Base-by-base conservation (phyloP, 2,329 filamentous ascomycete genomes). In the Fusarium citri region DNA sequence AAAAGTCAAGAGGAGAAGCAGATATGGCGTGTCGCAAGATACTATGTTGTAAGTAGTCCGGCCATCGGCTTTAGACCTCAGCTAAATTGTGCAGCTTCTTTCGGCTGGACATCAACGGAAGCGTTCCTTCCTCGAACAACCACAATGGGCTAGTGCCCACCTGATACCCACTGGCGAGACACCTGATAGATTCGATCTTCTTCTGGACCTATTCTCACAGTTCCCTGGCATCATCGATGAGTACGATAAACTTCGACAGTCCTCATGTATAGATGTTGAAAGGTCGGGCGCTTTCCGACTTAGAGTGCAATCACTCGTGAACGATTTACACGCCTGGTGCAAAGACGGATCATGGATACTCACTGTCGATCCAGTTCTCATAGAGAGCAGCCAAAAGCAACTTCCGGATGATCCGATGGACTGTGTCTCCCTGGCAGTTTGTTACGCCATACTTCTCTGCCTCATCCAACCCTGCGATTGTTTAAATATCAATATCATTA, bases 71-170 rank as follows among this genome's bases (percentile, higher is more conserved):
- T 3, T 0, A 2, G 9, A 8, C 6, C 9, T n/a, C 10, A 6
- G 3, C 23, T 68, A 14, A 68, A 16, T 10, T 6, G 15, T 30
- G 6, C 3, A 68, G 65, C 68, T 54, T 20, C 64, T 68, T 23
- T 68, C 65, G 9, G 53, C 64, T 2, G 65, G 65, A 3, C 65
- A 68, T 25, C 65, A 64, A n/a, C 65, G 65, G 15, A 55, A 55
- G 12, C 49, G 37, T 10, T 59, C 54, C 4, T 68, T 68, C 25
- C 59, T 68, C 3, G 64, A 68, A 20, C 58, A 68, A 12, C 58
- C 64, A 15, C 65, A 68, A 49, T 68, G 65, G 65, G 53, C 42
- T 16, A 64, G 53, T n/a, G 25, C 23, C 3, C 42, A 18, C 0
- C 51, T 26, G 6, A 31, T 59, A 7, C 58, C 48, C 5, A 34